Evolutionary conservation across 768 basidiomycete genomes (phyloP).

Genomic region (Calocera viscosa): DNA sequence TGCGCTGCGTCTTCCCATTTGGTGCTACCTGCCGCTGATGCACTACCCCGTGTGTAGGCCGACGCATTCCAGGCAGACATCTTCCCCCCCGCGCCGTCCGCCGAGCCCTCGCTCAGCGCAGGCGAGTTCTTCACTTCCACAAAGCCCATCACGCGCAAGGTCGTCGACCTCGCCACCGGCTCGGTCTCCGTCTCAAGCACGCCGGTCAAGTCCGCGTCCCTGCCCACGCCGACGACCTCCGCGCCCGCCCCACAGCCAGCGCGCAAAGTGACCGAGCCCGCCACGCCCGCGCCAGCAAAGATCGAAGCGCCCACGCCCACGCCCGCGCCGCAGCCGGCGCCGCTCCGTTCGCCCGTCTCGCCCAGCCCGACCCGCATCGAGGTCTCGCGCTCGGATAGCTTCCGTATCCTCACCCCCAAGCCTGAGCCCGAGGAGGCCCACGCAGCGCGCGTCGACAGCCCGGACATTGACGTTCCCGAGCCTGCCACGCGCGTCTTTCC

Average conservation of each 20-base stretch:
- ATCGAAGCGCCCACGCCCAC: background rate
- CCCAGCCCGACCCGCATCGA: constrained; percentile 8
- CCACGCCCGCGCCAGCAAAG: constrained; percentile 7
- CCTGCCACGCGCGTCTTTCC: background rate
- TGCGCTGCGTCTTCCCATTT: constrained; percentile 26
- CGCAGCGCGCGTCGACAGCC: background rate
- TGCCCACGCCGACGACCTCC: constrained; percentile 25
- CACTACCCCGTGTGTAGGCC: constrained; percentile 37
- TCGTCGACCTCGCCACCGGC: constrained; percentile 69
- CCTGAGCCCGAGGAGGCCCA: background rate
- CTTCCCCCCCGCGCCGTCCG: constrained; percentile 79
- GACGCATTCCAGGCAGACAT: constrained; percentile 97
- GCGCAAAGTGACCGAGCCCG: constrained; percentile 22
- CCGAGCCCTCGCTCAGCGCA: constrained; percentile 66
- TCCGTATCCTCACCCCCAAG: constrained; percentile 10
- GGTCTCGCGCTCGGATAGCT: constrained; percentile 7
- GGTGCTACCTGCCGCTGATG: background rate
- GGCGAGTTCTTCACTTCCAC: constrained; percentile 72
- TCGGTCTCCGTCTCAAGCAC: constrained; percentile 22
- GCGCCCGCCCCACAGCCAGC: constrained; percentile 26
- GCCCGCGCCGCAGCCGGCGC: too few species aligned
- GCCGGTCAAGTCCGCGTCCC: constrained; percentile 18
- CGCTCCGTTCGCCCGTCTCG: constrained; percentile 11
- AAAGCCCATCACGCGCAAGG: constrained; percentile 62
- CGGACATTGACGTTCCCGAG: constrained; percentile 2